Evolutionary conservation across 2,329 filamentous ascomycete species (phyloP).

Genomic region (Chaetothyriales sp.): DNA sequence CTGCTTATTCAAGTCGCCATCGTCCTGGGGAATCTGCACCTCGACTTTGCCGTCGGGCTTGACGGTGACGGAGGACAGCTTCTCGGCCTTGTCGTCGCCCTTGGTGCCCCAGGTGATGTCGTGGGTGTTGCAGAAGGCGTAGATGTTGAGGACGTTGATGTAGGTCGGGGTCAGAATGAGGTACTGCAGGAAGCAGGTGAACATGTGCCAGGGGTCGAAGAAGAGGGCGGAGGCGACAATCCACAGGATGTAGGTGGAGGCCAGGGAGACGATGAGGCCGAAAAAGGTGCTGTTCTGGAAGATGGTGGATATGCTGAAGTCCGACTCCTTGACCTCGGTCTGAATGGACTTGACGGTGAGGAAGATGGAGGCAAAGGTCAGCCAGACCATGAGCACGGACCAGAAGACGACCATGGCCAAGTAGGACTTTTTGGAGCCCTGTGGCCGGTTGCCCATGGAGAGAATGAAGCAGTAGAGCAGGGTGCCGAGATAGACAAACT

Average conservation of each 20-base stretch:
- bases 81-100: conserved; percentile 89
- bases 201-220: conserved; percentile 98
- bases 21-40: conserved; percentile 70
- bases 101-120: conserved; percentile 98
- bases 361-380: conserved; percentile 89
- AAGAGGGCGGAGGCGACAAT: conserved; percentile 82
- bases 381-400: conserved; percentile 86
- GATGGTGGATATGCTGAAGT: conserved; percentile 57
- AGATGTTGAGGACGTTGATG: conserved; percentile 97
- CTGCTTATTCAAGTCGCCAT: conserved; percentile 86
- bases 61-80: conserved; percentile 72
- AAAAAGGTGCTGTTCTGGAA: conserved; percentile 85
- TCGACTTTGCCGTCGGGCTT: conserved; percentile 95
- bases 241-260: conserved; percentile 89
- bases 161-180: conserved; percentile 89
- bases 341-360: conserved; percentile 83
- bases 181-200: conserved; percentile 88
- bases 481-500: conserved; percentile 88
- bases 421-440: conserved; percentile 87
- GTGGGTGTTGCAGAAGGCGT: conserved; percentile 97
- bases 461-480: conserved; percentile 91
- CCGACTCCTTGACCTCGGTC: conserved; percentile 45
- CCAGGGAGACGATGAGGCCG: conserved; percentile 80
- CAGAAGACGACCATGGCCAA: conserved; percentile 98
- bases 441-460: conserved; percentile 83